Base-by-base conservation (phyloP, 2,329 filamentous ascomycete genomes). In the Alternaria viburni region DNA sequence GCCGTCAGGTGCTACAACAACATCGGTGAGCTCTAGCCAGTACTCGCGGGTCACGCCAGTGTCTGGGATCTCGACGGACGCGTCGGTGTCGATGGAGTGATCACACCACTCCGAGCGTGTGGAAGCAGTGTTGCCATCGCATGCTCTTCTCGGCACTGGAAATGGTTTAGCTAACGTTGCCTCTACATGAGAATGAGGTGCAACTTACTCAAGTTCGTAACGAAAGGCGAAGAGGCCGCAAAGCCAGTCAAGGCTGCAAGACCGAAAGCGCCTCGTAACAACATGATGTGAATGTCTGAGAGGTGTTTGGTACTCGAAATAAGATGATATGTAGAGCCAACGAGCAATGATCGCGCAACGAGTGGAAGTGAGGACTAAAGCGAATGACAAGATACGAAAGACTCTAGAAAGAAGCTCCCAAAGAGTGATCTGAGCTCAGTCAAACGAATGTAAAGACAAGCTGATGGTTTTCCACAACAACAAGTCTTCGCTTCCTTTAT, bases 31-130 rank as follows among this genome's bases (percentile, higher is more conserved):
- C 23, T 81, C 79, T 19, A 84, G 75, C 71, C 77, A 81, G 65
- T 84, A 85, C 58, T 81, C 80, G 11, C 87, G 80, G 21, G 85
- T 87, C 3, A 88, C 83, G 12, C 86, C 85, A 0, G 87, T 89
- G 32, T 80, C 76, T 1, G 87, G 86, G 28, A 78, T 77, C 5
- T 81, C 76, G 58, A 26, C 13, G 28, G 4, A 11, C 3, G 23
- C 11, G 19, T 70, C 45, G 52, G 57, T 32, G 5, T 51, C 19
- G 7, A 86, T 79, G 52, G 82, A 82, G 63, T 83, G 84, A 46
- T 85, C 78, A 23, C 85, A 84, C 85, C 85, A 78, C 50, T 72
- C 58, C 7, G 70, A 72, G 36, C 76, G 73, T 47, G 70, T 73
- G 26, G 60, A 56, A 6, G 72, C 73, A 7, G 74, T 76, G 52